Evolutionary conservation across 23 red algal species (phyloP), one percentile per base, ranked within the genome.

Genomic region (Gracilaria domingensis): DNA sequence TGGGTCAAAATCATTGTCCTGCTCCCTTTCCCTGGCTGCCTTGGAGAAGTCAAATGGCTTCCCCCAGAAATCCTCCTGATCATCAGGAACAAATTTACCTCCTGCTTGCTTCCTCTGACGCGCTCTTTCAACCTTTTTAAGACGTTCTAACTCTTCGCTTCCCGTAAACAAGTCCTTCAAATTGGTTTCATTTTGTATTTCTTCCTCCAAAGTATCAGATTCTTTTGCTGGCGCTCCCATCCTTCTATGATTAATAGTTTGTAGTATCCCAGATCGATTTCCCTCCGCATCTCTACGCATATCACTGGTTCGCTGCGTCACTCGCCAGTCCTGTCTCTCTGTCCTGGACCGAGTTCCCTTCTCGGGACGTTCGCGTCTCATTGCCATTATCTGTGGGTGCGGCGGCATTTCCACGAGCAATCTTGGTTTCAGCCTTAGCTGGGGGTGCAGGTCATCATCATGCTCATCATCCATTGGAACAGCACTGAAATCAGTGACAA

Each of bases 1-100:
- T 18, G 54, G 33, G 30, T 79, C 64, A 58, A 53, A 47, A 21
- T 49, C 73, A 34, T 18, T 16, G 4, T 26, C 32, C 6, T 66
- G 29, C 44, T 59, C 87, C 58, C 40, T 37, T 5, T 67, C 74
- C 49, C 57, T 62, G 4, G 65, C 73, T 28, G 87, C 87, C n/a
- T 49, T 81, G 17, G 71, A 42, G 30, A 90, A 90, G 40, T 90
- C 87, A 81, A 90, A 90, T 35, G 87, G 87, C 73, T 40, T 73
- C 8, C 84, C 84, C 48, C 65, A 72, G 6, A 70, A 58, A 24
- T 58, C 49, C n/a, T 60, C 67, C 32, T 74, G 44, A 38, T 40
- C 55, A n/a, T 65, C 49, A 30, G 76, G n/a, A 29, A 54, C 56
- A 28, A 26, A 59, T 26, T 66, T 21, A 40, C 49, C 85, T 13